These are phyloP conservation scores for Arthroderma uncinatum DNA, from an alignment of 2,329 filamentous ascomycete genomes.

Conservation along the genomic window DNA sequence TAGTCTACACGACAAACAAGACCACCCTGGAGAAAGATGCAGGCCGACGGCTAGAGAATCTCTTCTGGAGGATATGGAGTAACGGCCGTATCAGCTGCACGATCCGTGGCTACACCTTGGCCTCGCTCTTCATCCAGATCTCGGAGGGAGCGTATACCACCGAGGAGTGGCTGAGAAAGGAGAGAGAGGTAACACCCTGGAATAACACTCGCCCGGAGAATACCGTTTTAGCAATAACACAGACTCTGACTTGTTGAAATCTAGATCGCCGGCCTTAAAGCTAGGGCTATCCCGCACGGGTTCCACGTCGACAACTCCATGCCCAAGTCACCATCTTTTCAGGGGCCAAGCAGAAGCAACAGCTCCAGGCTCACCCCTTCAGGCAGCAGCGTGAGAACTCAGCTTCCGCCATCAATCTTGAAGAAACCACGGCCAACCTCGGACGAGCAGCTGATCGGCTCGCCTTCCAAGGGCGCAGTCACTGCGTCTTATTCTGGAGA, in stretches of 20 bases:
- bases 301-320: background rate
- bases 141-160: constrained; percentile 23
- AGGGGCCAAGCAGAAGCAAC: constrained; percentile 4
- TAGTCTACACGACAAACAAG: constrained; percentile 39
- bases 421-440: constrained; percentile 28
- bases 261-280: background rate
- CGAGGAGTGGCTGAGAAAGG: constrained; percentile 6
- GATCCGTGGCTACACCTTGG: constrained; percentile 32
- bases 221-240: background rate
- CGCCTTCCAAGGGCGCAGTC: background rate
- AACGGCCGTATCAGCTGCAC: constrained; percentile 27
- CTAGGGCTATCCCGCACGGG: background rate
- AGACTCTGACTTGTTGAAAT: background rate
- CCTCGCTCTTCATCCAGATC: constrained; percentile 36
- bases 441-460: constrained; percentile 24
- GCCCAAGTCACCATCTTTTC: background rate
- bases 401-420: constrained; percentile 29
- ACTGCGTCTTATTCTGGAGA: background rate
- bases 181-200: constrained; percentile 12
- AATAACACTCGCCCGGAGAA: background rate
- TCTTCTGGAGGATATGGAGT: constrained; percentile 45
- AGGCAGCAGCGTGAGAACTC: constrained; percentile 9
- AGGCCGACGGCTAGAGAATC: constrained; percentile 39
- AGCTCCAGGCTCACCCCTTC: constrained; percentile 4
- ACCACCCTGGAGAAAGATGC: constrained; percentile 31